Conservation (phyloP, 1,284 basidiomycete species). For the Cryptococcus hybrid region DNA sequence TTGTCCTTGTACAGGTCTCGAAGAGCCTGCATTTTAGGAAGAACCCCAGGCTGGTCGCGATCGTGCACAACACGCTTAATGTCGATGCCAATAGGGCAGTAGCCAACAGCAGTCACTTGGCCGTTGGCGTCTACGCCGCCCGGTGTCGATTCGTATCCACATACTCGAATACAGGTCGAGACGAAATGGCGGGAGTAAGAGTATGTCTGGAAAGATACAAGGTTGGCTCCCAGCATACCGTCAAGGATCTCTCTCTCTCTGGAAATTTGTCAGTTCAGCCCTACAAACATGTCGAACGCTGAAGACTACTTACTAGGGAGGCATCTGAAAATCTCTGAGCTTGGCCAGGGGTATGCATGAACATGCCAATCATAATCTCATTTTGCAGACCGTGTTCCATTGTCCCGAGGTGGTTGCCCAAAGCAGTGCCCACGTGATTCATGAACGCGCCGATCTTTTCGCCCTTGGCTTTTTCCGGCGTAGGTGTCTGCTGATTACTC, state of each 20-base stretch:
- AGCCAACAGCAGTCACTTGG: constrained; percentile 76
- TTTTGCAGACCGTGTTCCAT: constrained; percentile 16
- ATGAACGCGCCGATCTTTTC: constrained; percentile 26
- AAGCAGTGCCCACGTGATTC: constrained; percentile 26
- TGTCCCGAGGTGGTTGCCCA: constrained; percentile 24
- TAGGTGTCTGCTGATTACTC: constrained; percentile 13
- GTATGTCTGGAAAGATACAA: constrained; percentile 97
- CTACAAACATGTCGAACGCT: not conserved
- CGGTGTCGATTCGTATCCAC: constrained; percentile 85
- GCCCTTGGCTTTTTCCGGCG: constrained; percentile 9
- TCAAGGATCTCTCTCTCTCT: constrained; percentile 87
- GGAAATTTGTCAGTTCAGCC: not conserved
- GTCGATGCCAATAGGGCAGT: constrained; percentile 98
- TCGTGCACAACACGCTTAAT: constrained; percentile 84
- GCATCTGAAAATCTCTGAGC: constrained; percentile 93
- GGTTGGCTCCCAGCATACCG: constrained; percentile 96
- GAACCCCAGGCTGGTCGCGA: constrained; percentile 72
- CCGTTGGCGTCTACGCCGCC: constrained; percentile 88
- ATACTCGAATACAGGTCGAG: constrained; percentile 91
- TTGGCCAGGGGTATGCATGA: constrained; percentile 97
- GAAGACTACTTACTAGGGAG: constrained; percentile 64
- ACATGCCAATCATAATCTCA: constrained; percentile 72
- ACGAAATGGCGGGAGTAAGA: constrained; percentile 95
- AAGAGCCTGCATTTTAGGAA: constrained; percentile 84
- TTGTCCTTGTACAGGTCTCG: constrained; percentile 87